Conservation (phyloP, 1,284 basidiomycete genomes). For the Porogramme epimiltina region DNA sequence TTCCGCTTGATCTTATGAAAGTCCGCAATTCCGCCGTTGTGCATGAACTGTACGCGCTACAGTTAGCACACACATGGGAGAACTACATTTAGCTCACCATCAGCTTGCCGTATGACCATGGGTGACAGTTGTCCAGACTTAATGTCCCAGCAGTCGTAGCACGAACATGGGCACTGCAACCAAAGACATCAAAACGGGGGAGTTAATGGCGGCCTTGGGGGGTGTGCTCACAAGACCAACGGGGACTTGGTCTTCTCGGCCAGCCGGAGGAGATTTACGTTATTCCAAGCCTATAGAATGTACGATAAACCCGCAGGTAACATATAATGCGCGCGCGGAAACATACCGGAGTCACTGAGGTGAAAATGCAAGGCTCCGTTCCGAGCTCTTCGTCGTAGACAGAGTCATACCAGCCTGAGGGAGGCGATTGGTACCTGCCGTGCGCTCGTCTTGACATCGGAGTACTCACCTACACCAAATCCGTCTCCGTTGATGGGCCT, state of each 20-base stretch:
- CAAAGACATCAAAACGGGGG: neutral
- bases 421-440: neutral
- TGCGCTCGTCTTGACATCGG: neutral
- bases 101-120: slow-evolving; percentile 84
- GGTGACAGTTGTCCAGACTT: slow-evolving; percentile 94
- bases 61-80: neutral
- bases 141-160: slow-evolving; percentile 86
- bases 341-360: slow-evolving; percentile 88
- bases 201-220: neutral
- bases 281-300: slow-evolving; percentile 83
- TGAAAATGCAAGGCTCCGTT: slow-evolving; percentile 92
- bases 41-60: slow-evolving; percentile 77
- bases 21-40: slow-evolving; percentile 87
- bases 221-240: slow-evolving; percentile 77
- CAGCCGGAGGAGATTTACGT: slow-evolving; percentile 84
- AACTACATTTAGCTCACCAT: slow-evolving; percentile 59
- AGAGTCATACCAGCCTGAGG: slow-evolving; percentile 82
- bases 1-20: slow-evolving; percentile 82
- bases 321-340: neutral
- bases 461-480: slow-evolving; percentile 87
- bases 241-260: slow-evolving; percentile 96
- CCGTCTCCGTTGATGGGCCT: slow-evolving; percentile 95
- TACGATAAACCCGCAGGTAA: neutral
- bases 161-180: slow-evolving; percentile 80
- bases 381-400: slow-evolving; percentile 80